Evolutionary conservation across 768 basidiomycete species (phyloP), one percentile per base, ranked within the genome.

Genomic region (Stropharia rugosoannulata): DNA sequence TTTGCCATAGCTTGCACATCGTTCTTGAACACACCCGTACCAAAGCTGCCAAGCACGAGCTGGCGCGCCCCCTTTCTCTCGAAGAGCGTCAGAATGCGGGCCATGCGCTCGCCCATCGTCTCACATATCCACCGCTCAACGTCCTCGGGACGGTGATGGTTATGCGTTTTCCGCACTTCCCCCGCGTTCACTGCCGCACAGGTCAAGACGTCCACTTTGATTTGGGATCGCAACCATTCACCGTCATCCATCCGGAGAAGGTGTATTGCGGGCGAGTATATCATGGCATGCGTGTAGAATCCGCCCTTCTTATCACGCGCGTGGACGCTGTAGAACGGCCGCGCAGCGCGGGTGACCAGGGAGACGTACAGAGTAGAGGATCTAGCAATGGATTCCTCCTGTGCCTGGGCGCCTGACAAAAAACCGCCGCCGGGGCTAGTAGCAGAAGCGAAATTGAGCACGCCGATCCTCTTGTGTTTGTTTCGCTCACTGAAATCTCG

Each of bases 361-460:
- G 82, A 79, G 3, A 79, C 72, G 60, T 85, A 87, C 5, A 89
- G 68, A 1, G 84, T 85, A 22, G 87, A 87, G 7, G 87, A 82
- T 43, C 88, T 81, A 3, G 88, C 86, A 60, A 90, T 77, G 43
- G 83, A 82, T 66, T 89, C 88, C 64, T 90, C 88, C 58, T 66
- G 69, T 11, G 70, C 87, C 49, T 79, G 79, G 0, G 86, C 80
- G 19, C 88, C 88, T 39, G 63, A 70, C 45, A 82, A 71, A 66
- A 90, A 89, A 5, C 88, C 88, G 3, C 88, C 87, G 2, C 87
- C 87, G 1, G 85, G 83, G 16, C 80, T 79, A 48, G 76, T 84
- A 11, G 88, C 86, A 2, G 84, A 85, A 1, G 87, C 87, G 61
- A 89, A 89, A 65, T 83, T 89, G n/a, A 89, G 80, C n/a, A 89